These are phyloP conservation scores for Globisporangium nagaii DNA, from an alignment of 352 stramenopile species.

Conservation along the genomic window DNA sequence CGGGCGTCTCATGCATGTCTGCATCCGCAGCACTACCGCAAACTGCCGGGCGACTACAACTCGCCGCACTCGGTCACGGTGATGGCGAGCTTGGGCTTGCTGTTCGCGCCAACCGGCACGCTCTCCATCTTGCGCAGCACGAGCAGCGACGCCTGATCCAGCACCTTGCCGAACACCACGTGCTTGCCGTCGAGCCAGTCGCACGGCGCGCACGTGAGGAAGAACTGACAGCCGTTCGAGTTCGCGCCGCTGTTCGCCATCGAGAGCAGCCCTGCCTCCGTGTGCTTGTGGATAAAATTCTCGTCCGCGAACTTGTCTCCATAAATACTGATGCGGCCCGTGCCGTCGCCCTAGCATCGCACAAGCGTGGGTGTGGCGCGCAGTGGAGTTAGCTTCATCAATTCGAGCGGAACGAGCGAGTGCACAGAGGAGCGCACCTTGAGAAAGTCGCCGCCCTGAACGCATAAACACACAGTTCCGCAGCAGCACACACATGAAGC, in stretches of 20 bases:
- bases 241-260: conserved; percentile 94
- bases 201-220: conserved; percentile 91
- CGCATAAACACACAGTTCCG: not conserved
- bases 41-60: conserved; percentile 63
- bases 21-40: no score
- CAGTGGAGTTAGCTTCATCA: not conserved
- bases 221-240: conserved; percentile 95
- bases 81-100: conserved; percentile 86
- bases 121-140: conserved; percentile 91
- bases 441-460: conserved; percentile 75
- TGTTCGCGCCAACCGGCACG: conserved; percentile 75
- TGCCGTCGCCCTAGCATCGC: conserved; percentile 59
- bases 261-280: conserved; percentile 67
- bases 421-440: conserved; percentile 38
- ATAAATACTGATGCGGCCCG: conserved; percentile 83
- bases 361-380: not conserved
- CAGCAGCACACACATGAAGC: not conserved
- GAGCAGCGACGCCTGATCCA: conserved; percentile 82
- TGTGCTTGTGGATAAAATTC: conserved; percentile 83
- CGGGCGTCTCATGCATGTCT: no score
- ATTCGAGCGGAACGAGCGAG: not conserved
- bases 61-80: conserved; percentile 88
- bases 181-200: conserved; percentile 96
- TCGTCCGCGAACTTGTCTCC: conserved; percentile 86
- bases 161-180: conserved; percentile 94